Percentiles rank a stretch among this genome's conserved stretches.
Evolutionary conservation across 805 yeast genomes (phyloP).

Genomic region (Kazachstania psychrophila): DNA sequence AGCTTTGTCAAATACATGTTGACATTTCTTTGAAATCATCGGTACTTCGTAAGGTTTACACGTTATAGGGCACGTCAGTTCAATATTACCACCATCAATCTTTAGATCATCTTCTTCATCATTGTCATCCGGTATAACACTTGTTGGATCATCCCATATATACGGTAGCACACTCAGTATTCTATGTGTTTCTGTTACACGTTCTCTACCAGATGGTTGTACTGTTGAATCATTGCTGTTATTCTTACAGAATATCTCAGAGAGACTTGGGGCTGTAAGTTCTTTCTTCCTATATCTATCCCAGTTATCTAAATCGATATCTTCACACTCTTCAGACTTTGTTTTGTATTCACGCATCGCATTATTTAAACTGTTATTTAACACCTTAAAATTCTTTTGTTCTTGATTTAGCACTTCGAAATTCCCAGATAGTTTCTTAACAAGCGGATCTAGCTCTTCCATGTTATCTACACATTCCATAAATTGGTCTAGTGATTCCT

Average conservation of each 20-base stretch:
- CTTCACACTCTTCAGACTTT: slow-evolving; percentile 2
- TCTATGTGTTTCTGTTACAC: slow-evolving; percentile 2
- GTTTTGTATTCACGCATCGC: slow-evolving; percentile 1
- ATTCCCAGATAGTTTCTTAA: background rate
- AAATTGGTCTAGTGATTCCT: slow-evolving; percentile 12
- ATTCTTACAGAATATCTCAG: slow-evolving; percentile 5
- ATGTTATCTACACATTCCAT: slow-evolving; percentile 8
- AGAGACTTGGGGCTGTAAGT: slow-evolving; percentile 12
- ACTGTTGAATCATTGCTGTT: background rate
- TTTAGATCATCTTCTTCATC: slow-evolving; percentile 50
- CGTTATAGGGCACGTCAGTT: slow-evolving; percentile 60
- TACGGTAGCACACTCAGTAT: slow-evolving; percentile 36
- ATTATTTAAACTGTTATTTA: background rate
- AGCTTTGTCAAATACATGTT: slow-evolving; percentile 50
- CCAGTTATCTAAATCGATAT: slow-evolving; percentile 1
- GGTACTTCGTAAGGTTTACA: slow-evolving; percentile 45
- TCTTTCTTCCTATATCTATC: slow-evolving; percentile 10
- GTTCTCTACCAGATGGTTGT: background rate
- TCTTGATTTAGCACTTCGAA: background rate
- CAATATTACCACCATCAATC: slow-evolving; percentile 63
- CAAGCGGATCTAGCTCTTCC: slow-evolving; percentile 1
- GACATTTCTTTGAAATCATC: slow-evolving; percentile 44
- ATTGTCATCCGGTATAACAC: slow-evolving; percentile 44
- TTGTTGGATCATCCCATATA: slow-evolving; percentile 49
- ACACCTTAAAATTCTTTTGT: background rate